phyloP scores from a whole-genome alignment of 1,284 basidiomycete species.

The Boletus mariae region DNA sequence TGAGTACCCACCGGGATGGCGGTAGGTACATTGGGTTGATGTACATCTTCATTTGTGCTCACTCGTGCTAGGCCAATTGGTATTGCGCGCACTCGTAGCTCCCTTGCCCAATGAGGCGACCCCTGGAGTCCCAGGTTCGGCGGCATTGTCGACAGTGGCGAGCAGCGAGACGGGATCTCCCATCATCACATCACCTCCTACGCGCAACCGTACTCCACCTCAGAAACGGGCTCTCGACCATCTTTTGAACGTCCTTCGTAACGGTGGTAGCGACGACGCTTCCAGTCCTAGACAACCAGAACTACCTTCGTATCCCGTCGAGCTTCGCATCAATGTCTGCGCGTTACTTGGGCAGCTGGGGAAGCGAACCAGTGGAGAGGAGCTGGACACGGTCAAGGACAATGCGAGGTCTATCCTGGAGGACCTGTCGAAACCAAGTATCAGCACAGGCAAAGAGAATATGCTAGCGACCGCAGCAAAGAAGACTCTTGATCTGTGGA shows the following conservation, averaged over 20 bases:
- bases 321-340: constrained; percentile 72
- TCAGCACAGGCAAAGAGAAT: constrained; percentile 38
- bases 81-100: constrained; percentile 54
- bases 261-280: constrained; percentile 41
- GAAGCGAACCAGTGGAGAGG: constrained; percentile 46
- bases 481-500: constrained; percentile 47
- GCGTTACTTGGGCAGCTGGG: constrained; percentile 63
- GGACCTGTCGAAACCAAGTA: constrained; percentile 36
- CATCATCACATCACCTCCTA: constrained; percentile 36
- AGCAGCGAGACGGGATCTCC: constrained; percentile 44
- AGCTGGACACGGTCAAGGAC: constrained; percentile 49
- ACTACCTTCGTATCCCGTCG: constrained; percentile 46
- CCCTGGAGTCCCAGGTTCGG: constrained; percentile 33
- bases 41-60: constrained; percentile 7
- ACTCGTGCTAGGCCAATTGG: constrained; percentile 49
- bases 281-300: constrained; percentile 36
- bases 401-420: constrained; percentile 50
- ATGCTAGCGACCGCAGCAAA: constrained; percentile 44
- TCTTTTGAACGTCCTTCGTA: constrained; percentile 54
- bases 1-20: constrained; percentile 63
- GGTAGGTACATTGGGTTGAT: constrained; percentile 42
- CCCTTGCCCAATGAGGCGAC: constrained; percentile 45
- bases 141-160: constrained; percentile 41
- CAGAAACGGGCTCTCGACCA: constrained; percentile 61
- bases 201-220: constrained; percentile 39